A percentile compares a stretch with the other conserved stretches of the same genome.
Conservation (phyloP, 805 yeast genomes). For the Debaryomyces prosopidis region DNA sequence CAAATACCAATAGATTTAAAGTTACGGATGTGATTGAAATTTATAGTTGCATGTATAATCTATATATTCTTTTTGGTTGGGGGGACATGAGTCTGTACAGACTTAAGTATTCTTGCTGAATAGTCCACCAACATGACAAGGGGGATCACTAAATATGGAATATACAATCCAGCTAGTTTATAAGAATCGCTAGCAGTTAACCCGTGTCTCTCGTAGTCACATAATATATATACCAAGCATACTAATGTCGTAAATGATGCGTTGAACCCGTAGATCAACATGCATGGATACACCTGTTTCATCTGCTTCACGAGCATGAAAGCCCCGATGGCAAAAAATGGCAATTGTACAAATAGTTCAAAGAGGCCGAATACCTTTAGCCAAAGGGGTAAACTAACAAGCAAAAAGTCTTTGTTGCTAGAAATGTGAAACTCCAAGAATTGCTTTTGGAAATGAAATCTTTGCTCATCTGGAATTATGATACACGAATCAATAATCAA, state of each 20-base stretch:
- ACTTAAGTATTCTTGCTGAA: slow-evolving; percentile 13
- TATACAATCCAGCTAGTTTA: slow-evolving; percentile 54
- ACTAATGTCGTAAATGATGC: slow-evolving; percentile 79
- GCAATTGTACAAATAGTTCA: slow-evolving; percentile 77
- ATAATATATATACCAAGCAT: slow-evolving; percentile 57
- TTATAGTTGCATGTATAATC: not conserved
- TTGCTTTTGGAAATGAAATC: slow-evolving; percentile 46
- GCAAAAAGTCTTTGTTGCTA: slow-evolving; percentile 70
- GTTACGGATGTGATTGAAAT: not conserved
- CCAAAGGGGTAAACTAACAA: slow-evolving; percentile 67
- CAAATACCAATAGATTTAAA: slow-evolving; percentile 30
- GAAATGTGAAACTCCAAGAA: slow-evolving; percentile 61
- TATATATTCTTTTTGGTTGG: not conserved
- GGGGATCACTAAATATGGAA: slow-evolving; percentile 75
- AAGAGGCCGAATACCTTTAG: slow-evolving; percentile 65
- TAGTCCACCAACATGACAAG: slow-evolving; percentile 53
- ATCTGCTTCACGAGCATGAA: slow-evolving; percentile 13
- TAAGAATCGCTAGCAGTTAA: slow-evolving; percentile 35
- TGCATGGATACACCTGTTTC: slow-evolving; percentile 26
- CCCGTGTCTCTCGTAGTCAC: slow-evolving; percentile 36
- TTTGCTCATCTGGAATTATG: slow-evolving; percentile 57
- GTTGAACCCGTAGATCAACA: slow-evolving; percentile 74
- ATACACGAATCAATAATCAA: slow-evolving; percentile 72
- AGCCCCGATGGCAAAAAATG: slow-evolving; percentile 62
- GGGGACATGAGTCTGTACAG: not conserved